Evolutionary conservation across 192 early-diverging fungal species (phyloP), one percentile per base, ranked within the genome.

Genomic region (Backusella tuberculispora): DNA sequence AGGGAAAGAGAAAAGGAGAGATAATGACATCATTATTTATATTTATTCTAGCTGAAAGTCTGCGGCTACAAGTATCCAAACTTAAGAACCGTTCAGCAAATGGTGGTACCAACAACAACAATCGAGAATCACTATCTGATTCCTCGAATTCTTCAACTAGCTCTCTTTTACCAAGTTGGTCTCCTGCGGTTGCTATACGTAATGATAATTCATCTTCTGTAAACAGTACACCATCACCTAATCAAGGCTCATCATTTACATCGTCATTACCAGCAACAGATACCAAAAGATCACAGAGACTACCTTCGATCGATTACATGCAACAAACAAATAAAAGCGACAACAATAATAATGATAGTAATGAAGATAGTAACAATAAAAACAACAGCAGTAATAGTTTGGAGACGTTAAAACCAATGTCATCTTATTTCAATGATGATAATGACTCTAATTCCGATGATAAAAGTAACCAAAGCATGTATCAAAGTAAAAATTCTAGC

Each of bases 11-110:
- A 66, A 37, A 40, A 19, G 6, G 19, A 50, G 1, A 19, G 50
- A 7, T n/a, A 63, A 19, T 26, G 26, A 15, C 67, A 46, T 9
- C 10, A 4, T 10, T n/a, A 15, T 34, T 14, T 44, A 26, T 60
- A 26, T 60, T 60, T 47, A 34, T 9, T 26, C 6, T 69, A 69
- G 68, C 68, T 45, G 68, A 69, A 34, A 47, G 45, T 45, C 43
- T 69, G n/a, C 68, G 44, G 21, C 43, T 69, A 44, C 68, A 47
- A 24, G 68, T 69, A 44, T 47, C 68, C 21, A 69, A 69, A 14
- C 15, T 69, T 29, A 69, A 69, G 24, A 69, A 21, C 12, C 14
- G 19, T 4, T 41, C 37, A 42, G 2, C n/a, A 67, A 38, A 10
- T 13, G 37, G 2, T 17, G 66, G 10, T 67, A 6, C 0, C 12